Base-by-base conservation (phyloP, 2,329 filamentous ascomycete species). In the Tolypocladium endophyticum region DNA sequence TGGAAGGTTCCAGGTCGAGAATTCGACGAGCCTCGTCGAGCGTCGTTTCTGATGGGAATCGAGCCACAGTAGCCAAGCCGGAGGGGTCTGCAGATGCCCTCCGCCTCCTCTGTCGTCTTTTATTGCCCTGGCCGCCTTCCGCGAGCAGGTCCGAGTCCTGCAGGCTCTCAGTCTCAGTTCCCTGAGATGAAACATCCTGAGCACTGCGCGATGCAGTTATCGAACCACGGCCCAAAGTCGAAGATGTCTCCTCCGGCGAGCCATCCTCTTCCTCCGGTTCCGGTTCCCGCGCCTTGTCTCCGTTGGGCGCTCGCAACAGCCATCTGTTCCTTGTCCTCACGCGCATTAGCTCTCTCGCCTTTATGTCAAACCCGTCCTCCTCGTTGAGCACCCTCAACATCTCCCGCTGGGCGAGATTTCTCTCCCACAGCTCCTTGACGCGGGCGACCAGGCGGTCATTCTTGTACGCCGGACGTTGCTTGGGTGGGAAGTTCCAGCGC, bases 41-140 rank as follows among this genome's bases (percentile, higher is more conserved):
- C 0, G 89, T 92, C 16, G 88, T 92, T 71, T 94, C 90, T 0
- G 89, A 93, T 1, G 88, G 88, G 63, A 91, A 94, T 28, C 90
- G 84, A 18, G 88, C 87, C 18, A 87, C 86, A 18, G 87, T 87
- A 18, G 88, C 86, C 25, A 86, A 83, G 5, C 86, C 84, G 1
- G 86, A 81, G 8, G 84, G 83, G 68, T 90, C 87, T 43, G 87
- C 81, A 18, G 87, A 84, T 33, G 89, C 71, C 2, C 86, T 86
- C 50, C 82, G 86, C 78, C 85, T 88, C n/a, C 82, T 83, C 65
- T 84, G 81, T 58, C 86, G 87, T 55, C 87, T 81, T 62, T 65
- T 67, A 43, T 64, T 62, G 41, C 57, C 55, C 28, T 56, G 58
- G 41, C 53, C 35, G 41, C 41, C 41, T 30, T 54, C 50, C 50